Evolutionary conservation across 768 basidiomycete species (phyloP), one percentile per base, ranked within the genome.

Genomic region (Boletus insuetus): DNA sequence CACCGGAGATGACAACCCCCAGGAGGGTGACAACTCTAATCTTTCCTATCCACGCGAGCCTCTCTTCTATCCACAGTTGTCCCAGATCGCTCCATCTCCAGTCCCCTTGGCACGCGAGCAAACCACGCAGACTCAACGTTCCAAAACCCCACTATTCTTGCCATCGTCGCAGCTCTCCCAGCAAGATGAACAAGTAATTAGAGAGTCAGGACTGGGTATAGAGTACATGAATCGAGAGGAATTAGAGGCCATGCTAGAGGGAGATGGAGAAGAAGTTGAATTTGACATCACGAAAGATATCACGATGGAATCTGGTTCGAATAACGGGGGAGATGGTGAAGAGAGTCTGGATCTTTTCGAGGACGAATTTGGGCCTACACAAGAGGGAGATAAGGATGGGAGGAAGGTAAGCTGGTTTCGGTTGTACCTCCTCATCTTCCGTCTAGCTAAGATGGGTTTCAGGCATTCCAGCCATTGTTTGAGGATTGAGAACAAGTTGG

Each of bases 151-250:
- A 11, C 60, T 68, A 75, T 82, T 52, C 66, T 82, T 64, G 74
- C 84, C 66, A 62, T 76, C 53, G 74, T 82, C 85, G n/a, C 86
- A 86, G 64, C 75, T 86, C 37, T 85, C 87, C 4, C 75, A 74
- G 29, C 77, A 75, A 31, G 79, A 82, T 37, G 74, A 77, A 59
- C 80, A 77, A 48, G 74, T 76, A 6, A 74, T 90, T 43, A 76
- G 76, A 37, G 77, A 75, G 26, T 83, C 85, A 2, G 88, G 88
- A 6, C 71, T 91, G 29, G 87, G 85, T 3, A 74, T 86, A 22
- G 87, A 89, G 62, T 64, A 77, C 56, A 88, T 91, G 87, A 74
- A 77, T 54, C 76, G 69, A 6, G 78, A 82, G 22, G 87, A 89
- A 64, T 69, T 90, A 35, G 76, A 73, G 20, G 82, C 78, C 24